A percentile compares a stretch with the other conserved stretches of the same genome.
Conservation (phyloP, 345 rosid genomes). For the Murraya koenigii region DNA sequence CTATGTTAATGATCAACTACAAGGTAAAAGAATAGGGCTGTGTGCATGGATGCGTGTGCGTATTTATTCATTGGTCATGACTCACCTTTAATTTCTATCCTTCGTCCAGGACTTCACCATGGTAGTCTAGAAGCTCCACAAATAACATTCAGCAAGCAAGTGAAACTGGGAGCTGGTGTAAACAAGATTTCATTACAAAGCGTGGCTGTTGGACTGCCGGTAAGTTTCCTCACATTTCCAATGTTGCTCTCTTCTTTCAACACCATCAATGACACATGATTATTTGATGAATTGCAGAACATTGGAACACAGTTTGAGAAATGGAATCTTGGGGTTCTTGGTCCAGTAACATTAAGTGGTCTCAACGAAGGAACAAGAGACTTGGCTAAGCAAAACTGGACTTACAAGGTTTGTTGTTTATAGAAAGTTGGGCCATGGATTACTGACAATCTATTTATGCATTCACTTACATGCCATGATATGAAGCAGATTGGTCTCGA, state of each 20-base stretch:
- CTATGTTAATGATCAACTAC: constrained; percentile 69
- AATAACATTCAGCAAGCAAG: constrained; percentile 62
- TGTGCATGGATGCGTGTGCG: not conserved
- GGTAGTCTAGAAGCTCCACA: constrained; percentile 59
- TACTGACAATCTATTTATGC: not conserved
- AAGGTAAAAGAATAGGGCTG: constrained; percentile 38
- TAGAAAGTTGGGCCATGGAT: not conserved
- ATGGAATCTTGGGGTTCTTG: constrained; percentile 87
- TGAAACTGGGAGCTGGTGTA: constrained; percentile 67
- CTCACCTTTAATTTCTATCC: not conserved
- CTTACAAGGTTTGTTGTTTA: constrained; percentile 72
- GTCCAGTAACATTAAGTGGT: constrained; percentile 71
- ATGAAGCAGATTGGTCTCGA: constrained; percentile 56
- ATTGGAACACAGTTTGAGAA: constrained; percentile 79
- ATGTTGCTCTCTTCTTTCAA: not conserved
- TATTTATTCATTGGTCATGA: too few relatives aligned
- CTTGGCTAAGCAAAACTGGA: constrained; percentile 85
- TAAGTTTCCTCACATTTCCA: constrained; percentile 27
- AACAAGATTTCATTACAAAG: constrained; percentile 81
- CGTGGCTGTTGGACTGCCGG: constrained; percentile 78
- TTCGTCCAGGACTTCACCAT: constrained; percentile 60
- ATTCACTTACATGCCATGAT: constrained; percentile 4
- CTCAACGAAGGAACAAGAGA: constrained; percentile 76
- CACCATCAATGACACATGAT: not conserved
- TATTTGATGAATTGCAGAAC: constrained; percentile 46